A percentile compares a stretch with the other conserved stretches of the same genome.
Evolutionary conservation across 306 rosid species (phyloP).

Genomic region (Hippophae rhamnoides): DNA sequence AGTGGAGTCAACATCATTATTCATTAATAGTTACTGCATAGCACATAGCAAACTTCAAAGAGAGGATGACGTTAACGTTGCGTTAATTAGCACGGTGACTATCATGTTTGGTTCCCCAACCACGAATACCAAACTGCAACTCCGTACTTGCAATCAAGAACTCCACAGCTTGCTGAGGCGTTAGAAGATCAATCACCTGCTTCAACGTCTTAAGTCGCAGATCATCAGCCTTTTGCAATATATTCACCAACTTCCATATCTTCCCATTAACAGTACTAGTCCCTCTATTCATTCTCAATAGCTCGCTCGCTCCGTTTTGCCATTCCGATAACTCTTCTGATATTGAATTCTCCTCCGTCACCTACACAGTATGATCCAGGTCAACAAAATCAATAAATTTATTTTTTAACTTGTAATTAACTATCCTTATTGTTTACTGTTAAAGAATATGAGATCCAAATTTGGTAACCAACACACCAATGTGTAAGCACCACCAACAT

Average conservation of each 20-base stretch:
- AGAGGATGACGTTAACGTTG: background rate
- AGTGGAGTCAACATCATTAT: too few relatives aligned
- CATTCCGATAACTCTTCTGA: constrained; percentile 71
- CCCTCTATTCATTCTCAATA: constrained; percentile 19
- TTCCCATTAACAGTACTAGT: constrained; percentile 24
- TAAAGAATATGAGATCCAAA: too few relatives aligned
- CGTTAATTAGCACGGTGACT: constrained; percentile 16
- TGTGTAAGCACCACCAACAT: too few relatives aligned
- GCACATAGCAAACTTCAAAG: too few relatives aligned
- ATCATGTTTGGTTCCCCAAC: constrained; percentile 64
- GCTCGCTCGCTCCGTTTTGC: constrained; percentile 66
- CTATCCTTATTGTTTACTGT: too few relatives aligned
- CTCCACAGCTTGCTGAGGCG: constrained; percentile 65
- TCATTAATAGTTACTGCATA: too few relatives aligned
- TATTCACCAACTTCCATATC: constrained; percentile 29
- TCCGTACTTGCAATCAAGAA: constrained; percentile 64
- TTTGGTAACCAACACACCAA: too few relatives aligned
- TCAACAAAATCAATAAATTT: too few relatives aligned
- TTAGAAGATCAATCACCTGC: constrained; percentile 50
- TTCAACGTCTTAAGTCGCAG: constrained; percentile 53
- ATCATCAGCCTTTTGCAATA: constrained; percentile 60
- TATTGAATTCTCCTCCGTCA: constrained; percentile 70
- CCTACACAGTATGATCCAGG: constrained; percentile 18
- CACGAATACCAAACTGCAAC: constrained; percentile 57
- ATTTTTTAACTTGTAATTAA: too few relatives aligned